phyloP scores from a whole-genome alignment of 108 stramenopile species.

The Cylindrotheca closterium region DNA sequence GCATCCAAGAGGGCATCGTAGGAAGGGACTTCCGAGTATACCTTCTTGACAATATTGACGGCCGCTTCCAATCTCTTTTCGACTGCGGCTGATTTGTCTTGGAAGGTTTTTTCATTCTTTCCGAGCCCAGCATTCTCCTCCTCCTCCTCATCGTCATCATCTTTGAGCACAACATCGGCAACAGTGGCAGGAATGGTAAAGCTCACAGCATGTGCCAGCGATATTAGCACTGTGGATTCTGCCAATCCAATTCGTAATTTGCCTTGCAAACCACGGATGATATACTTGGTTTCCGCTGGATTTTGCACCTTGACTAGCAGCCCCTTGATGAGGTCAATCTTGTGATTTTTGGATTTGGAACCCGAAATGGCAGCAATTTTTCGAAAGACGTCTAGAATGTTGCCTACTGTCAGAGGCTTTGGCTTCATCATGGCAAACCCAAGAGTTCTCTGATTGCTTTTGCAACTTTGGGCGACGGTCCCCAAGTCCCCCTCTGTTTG shows the following conservation, averaged over 20 bases:
- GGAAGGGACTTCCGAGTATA: conserved; percentile 93
- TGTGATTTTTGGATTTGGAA: conserved; percentile 85
- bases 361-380: conserved; percentile 86
- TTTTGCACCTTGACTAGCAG: conserved; percentile 73
- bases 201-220: conserved; percentile 90
- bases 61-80: conserved; percentile 85
- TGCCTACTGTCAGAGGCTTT: conserved; percentile 62
- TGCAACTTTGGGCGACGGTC: conserved; percentile 80
- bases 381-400: conserved; percentile 67
- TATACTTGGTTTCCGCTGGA: conserved; percentile 91
- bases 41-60: conserved; percentile 91
- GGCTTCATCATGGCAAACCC: conserved; percentile 51
- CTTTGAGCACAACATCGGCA: not conserved
- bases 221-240: conserved; percentile 90
- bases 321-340: conserved; percentile 91
- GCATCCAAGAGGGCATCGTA: conserved; percentile 88
- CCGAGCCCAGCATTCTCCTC: conserved; percentile 20
- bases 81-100: conserved; percentile 41
- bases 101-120: conserved; percentile 27
- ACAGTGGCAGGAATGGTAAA: conserved; percentile 57
- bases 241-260: conserved; percentile 97
- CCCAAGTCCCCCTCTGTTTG: conserved; percentile 93
- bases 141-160: conserved; percentile 27
- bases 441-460: conserved; percentile 88
- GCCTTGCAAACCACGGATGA: conserved; percentile 97